Base-by-base conservation (phyloP, 2,329 filamentous ascomycete species). In the Drechmeria coniospora region DNA sequence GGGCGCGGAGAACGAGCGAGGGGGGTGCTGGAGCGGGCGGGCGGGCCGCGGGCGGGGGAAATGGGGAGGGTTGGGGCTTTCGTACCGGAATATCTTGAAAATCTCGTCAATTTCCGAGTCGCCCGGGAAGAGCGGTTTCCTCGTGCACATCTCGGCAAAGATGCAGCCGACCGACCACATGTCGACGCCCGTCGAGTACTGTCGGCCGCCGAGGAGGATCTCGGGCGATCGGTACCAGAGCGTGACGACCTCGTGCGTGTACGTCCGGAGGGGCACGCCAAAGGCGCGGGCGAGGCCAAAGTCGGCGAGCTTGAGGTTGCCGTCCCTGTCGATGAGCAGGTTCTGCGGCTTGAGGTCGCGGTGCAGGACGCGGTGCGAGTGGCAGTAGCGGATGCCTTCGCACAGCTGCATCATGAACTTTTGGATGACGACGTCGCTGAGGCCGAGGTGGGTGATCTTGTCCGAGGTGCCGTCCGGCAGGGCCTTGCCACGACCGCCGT, bases 161-260 rank as follows among this genome's bases (percentile, higher is more conserved):
- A 93, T 93, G 53, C 83, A 90, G 36, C 84, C 84, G 27, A 86
- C 76, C 18, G 81, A 90, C 84, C 84, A 93, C 80, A 93, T 93
- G 47, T 93, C 84, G 23, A 93, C 83, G 32, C 84, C 84, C 10
- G 84, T 93, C 10, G 81, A 90, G 59, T 93, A 93, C 52, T 92
- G 83, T 28, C 84, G 75, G 32, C 84, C 83, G 48, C 84, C 84
- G 2, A 93, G 72, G 13, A 93, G 66, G 54, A 93, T 92, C 53
- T 93, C 84, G 1, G 84, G 84, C 7, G 83, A 70, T 36, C 86
- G 78, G 52, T 93, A 93, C 84, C 84, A 93, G 32, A 93, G 65
- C 2, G 84, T 93, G 33, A 93, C 84, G 34, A 93, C 83, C 67
- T 93, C 84, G 56, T 93, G 84, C 27, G 86, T 92, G 54, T 92